phyloP scores from a whole-genome alignment of 352 stramenopile species.

The Halophytophthora batemanensis region DNA sequence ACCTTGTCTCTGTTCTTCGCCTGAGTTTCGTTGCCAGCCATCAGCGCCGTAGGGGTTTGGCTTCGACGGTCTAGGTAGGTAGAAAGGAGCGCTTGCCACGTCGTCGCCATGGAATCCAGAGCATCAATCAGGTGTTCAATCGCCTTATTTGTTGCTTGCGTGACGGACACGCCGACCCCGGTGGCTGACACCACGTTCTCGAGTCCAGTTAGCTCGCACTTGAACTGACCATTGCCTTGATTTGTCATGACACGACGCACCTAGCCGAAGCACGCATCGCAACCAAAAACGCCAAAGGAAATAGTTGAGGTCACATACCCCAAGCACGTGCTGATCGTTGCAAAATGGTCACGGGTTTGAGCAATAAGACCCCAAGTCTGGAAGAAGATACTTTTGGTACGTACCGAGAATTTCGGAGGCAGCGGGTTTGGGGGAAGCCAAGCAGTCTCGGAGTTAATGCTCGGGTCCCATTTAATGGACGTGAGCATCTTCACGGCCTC shows the following conservation, averaged over 20 bases:
- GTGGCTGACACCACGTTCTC: constrained; percentile 30
- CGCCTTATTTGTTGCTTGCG: constrained; percentile 30
- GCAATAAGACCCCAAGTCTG: not conserved
- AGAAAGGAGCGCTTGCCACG: constrained; percentile 44
- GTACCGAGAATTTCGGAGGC: constrained; percentile 23
- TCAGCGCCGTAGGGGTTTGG: constrained; percentile 49
- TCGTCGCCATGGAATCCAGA: constrained; percentile 38
- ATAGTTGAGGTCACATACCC: constrained; percentile 8
- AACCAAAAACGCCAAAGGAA: constrained; percentile 1
- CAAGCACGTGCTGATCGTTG: no score
- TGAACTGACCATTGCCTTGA: constrained; percentile 10
- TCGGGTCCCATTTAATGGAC: constrained; percentile 43
- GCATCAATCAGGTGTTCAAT: constrained; percentile 29
- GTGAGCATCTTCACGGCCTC: constrained; percentile 30
- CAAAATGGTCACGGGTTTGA: not conserved
- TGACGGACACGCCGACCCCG: constrained; percentile 24
- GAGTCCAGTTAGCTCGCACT: constrained; percentile 35
- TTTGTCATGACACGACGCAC: constrained; percentile 20
- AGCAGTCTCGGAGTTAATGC: constrained; percentile 18
- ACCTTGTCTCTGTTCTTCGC: constrained; percentile 38
- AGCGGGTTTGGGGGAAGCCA: constrained; percentile 9
- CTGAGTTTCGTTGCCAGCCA: constrained; percentile 67
- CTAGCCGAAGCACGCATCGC: constrained; percentile 14
- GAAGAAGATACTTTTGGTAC: not conserved
- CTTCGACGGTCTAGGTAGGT: constrained; percentile 47